Base-by-base conservation (phyloP, 345 rosid species). In the Moricandia arvensis region DNA sequence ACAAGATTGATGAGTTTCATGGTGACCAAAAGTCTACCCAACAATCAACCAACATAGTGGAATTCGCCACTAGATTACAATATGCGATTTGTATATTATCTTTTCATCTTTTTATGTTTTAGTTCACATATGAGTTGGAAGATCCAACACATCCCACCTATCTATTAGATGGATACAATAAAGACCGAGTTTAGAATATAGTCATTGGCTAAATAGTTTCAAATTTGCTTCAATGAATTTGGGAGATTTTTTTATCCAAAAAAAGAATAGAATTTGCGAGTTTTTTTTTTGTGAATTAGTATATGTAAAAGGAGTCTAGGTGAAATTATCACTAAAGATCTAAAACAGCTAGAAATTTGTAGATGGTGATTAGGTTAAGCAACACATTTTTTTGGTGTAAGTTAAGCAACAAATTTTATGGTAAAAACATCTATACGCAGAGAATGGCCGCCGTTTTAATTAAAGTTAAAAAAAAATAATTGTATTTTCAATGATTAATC, bases 391-490 rank as follows among this genome's bases (percentile, higher is more conserved):
- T n/a, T n/a, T n/a, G n/a, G n/a, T n/a, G n/a, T n/a, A n/a, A n/a
- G n/a, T n/a, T n/a, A n/a, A n/a, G n/a, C n/a, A n/a, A n/a, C n/a
- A n/a, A n/a, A n/a, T n/a, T n/a, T n/a, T n/a, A n/a, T n/a, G n/a
- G n/a, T n/a, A n/a, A n/a, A n/a, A n/a, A n/a, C 17, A 49, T 26
- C 31, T 15, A 4, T 47, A 13, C 8, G 81, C 58, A 15, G 69
- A 51, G 60, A 72, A 72, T 66, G 9, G 77, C 66, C 59, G 26
- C 69, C 69, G 81, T 66, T 78, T 8, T n/a, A n/a, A n/a, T n/a
- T n/a, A n/a, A n/a, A n/a, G n/a, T n/a, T n/a, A n/a, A n/a, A n/a
- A n/a, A n/a, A n/a, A n/a, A n/a, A n/a, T n/a, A n/a, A n/a, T n/a
- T n/a, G n/a, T 37, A 35, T 62, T 26, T 21, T 71, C 13, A 17